phyloP scores from a whole-genome alignment of 768 basidiomycete species.

The Hericium erinaceus region DNA sequence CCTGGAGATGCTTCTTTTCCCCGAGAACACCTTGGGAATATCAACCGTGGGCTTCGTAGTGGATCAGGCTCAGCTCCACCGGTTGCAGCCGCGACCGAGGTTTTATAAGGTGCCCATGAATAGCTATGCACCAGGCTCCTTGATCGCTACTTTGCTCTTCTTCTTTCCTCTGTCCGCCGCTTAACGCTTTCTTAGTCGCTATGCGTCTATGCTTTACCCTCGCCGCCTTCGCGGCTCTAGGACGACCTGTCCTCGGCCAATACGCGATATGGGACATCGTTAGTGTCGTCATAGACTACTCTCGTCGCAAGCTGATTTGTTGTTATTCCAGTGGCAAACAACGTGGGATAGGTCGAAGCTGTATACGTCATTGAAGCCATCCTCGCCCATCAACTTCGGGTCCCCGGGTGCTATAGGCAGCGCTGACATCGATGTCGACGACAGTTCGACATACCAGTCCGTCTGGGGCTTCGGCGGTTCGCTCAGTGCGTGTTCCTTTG shows the following conservation, averaged over 20 bases:
- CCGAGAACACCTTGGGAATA: too few species aligned
- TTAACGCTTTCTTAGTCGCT: neutral
- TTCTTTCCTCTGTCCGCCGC: neutral
- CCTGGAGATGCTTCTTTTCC: too few species aligned
- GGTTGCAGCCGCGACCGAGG: too few species aligned
- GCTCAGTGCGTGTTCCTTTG: slow-evolving; percentile 12
- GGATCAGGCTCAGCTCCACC: too few species aligned
- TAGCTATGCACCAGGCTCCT: neutral
- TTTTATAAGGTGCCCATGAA: neutral
- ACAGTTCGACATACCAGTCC: slow-evolving; percentile 13
- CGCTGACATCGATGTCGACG: slow-evolving; percentile 17
- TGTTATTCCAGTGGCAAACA: slow-evolving; percentile 11
- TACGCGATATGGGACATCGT: slow-evolving; percentile 6
- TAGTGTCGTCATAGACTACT: neutral
- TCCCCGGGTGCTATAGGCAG: slow-evolving; percentile 14
- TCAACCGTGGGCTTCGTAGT: too few species aligned
- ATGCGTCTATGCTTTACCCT: neutral
- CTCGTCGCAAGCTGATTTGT: neutral
- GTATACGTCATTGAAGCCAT: slow-evolving; percentile 7
- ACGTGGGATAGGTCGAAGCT: slow-evolving; percentile 17
- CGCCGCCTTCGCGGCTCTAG: neutral
- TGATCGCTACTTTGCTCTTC: neutral
- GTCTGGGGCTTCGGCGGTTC: slow-evolving; percentile 20
- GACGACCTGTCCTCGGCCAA: neutral
- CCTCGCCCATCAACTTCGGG: slow-evolving; percentile 16